Evolutionary conservation across 805 yeast species (phyloP).

Genomic region (Komagataella pseudopastoris): DNA sequence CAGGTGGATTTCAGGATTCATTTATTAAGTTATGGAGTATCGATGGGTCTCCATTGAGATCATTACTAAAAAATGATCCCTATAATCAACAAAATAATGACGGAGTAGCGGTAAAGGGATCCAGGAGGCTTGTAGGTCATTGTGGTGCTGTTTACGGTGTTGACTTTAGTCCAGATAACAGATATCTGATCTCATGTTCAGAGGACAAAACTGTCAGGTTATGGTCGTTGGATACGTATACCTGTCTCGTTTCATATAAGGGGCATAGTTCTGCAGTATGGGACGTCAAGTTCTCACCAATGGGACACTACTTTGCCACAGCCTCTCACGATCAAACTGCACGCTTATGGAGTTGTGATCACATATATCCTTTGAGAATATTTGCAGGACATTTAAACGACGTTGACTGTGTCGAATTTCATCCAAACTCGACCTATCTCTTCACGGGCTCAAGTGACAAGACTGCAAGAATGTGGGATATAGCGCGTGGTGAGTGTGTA

Average conservation of each 20-base stretch:
- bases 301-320: constrained; percentile 97
- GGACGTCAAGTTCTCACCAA: constrained; percentile 92
- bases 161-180: constrained; percentile 83
- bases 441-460: constrained; percentile 94
- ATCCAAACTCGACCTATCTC: constrained; percentile 90
- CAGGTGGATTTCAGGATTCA: constrained; percentile 92
- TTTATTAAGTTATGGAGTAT: constrained; percentile 86
- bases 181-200: constrained; percentile 66
- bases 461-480: constrained; percentile 97
- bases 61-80: constrained; percentile 42
- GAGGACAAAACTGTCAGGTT: constrained; percentile 87
- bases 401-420: constrained; percentile 90
- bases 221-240: constrained; percentile 89
- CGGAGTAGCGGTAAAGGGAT: constrained; percentile 15
- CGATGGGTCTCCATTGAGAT: constrained; percentile 75
- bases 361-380: constrained; percentile 86
- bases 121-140: constrained; percentile 69
- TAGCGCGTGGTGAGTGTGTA: constrained; percentile 76
- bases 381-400: constrained; percentile 97
- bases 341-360: constrained; percentile 95
- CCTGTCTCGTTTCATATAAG: constrained; percentile 83
- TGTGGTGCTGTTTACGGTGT: constrained; percentile 88
- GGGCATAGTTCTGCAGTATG: constrained; percentile 96
- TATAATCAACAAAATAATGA: constrained; percentile 20
- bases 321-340: constrained; percentile 98